phyloP scores from a whole-genome alignment of 2,329 filamentous ascomycete genomes.

The Fulvia fulva region DNA sequence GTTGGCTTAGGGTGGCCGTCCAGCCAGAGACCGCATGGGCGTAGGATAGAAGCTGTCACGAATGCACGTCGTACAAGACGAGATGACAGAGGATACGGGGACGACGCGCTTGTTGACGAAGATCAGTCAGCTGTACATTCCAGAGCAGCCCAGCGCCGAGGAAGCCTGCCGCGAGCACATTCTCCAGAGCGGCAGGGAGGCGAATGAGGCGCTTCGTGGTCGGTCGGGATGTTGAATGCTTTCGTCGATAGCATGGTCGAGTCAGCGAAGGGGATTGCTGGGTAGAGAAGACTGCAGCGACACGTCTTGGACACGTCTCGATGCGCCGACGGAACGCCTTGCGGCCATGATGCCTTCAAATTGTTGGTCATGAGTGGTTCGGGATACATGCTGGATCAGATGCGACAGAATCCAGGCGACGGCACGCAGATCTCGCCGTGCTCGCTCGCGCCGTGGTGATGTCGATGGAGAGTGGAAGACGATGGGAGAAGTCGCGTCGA shows the following conservation, averaged over 20 bases:
- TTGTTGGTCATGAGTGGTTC: neutral
- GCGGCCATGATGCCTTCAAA: neutral
- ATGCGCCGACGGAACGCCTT: neutral
- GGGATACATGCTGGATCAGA: neutral
- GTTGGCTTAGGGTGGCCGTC: neutral
- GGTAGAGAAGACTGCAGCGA: neutral
- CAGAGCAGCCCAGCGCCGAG: constrained; percentile 7
- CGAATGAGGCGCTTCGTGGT: neutral
- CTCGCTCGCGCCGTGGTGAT: no score
- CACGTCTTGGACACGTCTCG: neutral
- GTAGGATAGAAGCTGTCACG: neutral
- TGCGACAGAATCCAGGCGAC: no score
- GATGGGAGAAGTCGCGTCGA: no score
- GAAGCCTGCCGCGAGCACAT: constrained; percentile 7
- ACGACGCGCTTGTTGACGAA: constrained; percentile 22
- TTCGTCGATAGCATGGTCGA: neutral
- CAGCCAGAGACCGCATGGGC: neutral
- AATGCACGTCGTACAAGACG: neutral
- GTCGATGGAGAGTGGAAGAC: no score
- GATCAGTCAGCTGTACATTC: constrained; percentile 21
- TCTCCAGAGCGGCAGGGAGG: constrained; percentile 5
- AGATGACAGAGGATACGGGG: neutral
- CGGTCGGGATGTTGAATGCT: no score
- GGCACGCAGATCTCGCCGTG: no score
- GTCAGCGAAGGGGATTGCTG: neutral